Evolutionary conservation across 2,329 filamentous ascomycete genomes (phyloP).

Genomic region (Zymoseptoria pseudotritici): DNA sequence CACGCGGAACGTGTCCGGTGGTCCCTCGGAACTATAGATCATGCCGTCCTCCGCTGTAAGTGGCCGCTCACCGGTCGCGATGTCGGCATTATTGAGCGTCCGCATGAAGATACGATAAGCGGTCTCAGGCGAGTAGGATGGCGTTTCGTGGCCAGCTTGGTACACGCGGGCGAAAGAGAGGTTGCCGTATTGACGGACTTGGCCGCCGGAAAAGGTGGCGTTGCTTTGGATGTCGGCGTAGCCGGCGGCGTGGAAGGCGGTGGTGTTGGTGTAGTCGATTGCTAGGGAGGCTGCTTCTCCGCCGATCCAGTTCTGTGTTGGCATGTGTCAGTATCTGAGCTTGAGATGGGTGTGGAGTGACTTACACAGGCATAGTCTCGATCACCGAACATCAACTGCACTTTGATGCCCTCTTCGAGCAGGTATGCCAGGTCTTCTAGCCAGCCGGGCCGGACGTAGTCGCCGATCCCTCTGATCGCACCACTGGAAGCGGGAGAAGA

Average conservation of each 20-base stretch:
- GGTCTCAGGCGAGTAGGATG: slow-evolving; percentile 43
- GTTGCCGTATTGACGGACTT: slow-evolving; percentile 25
- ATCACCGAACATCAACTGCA: slow-evolving; percentile 50
- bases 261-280: slow-evolving; percentile 37
- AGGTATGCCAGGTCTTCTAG: slow-evolving; percentile 46
- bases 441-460: slow-evolving; percentile 42
- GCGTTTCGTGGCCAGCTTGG: slow-evolving; percentile 37
- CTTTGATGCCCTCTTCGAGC: slow-evolving; percentile 49
- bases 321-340: slow-evolving; percentile 24
- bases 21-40: slow-evolving; percentile 3
- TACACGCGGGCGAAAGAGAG: slow-evolving; percentile 24
- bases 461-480: slow-evolving; percentile 34
- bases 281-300: slow-evolving; percentile 46
- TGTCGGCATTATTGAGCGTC: slow-evolving; percentile 39
- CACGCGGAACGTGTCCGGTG: slow-evolving; percentile 3
- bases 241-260: slow-evolving; percentile 41
- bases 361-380: slow-evolving; percentile 41
- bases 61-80: slow-evolving; percentile 33
- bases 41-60: background rate
- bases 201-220: slow-evolving; percentile 15
- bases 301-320: slow-evolving; percentile 44
- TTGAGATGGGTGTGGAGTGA: background rate
- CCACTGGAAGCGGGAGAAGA: slow-evolving; percentile 34
- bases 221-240: slow-evolving; percentile 31
- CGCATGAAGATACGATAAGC: slow-evolving; percentile 43